Base-by-base conservation (phyloP, 2,329 filamentous ascomycete species). In the Pyrenochaeta sp. region DNA sequence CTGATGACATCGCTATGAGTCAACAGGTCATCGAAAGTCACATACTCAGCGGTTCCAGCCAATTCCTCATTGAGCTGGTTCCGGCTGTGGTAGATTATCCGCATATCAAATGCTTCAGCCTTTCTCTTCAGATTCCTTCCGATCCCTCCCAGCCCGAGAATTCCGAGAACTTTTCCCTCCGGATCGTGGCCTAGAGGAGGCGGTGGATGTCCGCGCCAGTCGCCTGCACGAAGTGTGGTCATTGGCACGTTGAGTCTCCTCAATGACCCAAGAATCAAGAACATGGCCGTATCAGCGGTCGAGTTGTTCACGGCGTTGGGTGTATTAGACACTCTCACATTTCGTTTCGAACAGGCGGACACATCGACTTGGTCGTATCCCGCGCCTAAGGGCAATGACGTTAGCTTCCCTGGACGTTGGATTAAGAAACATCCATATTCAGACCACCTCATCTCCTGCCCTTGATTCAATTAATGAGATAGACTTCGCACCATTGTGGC, bases 291-390 rank as follows among this genome's bases (percentile, higher is more conserved):
- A 69, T 96, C 90, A 42, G 90, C 90, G 0, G 90, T 96, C 24
- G 89, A 84, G 67, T 94, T 88, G 68, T 94, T 86, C 29, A 91
- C 88, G 19, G 88, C 87, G 0, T 82, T 85, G n/a, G 89, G 90
- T 1, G 88, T 86, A 71, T 95, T 94, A 53, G 88, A 90, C 22
- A 96, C 87, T 28, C 76, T 79, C 53, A 95, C 80, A 3, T 77
- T 76, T 39, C 83, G 83, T 1, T 77, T 75, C 7, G 84, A 87
- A 75, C 89, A 93, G 26, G 87, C 86, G 32, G 81, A 68, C 7
- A 92, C 77, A 68, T 92, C 86, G 51, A 95, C 78, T 68, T 91
- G 87, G 69, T 96, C 90, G 72, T 96, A 96, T 24, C 91, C 91
- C 42, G 90, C 89, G 49, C 89, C 86, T 88, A 48, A 22, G 47